These are phyloP conservation scores for Aspergillus taichungensis DNA, from an alignment of 495 filamentous ascomycete species.

Conservation along the genomic window DNA sequence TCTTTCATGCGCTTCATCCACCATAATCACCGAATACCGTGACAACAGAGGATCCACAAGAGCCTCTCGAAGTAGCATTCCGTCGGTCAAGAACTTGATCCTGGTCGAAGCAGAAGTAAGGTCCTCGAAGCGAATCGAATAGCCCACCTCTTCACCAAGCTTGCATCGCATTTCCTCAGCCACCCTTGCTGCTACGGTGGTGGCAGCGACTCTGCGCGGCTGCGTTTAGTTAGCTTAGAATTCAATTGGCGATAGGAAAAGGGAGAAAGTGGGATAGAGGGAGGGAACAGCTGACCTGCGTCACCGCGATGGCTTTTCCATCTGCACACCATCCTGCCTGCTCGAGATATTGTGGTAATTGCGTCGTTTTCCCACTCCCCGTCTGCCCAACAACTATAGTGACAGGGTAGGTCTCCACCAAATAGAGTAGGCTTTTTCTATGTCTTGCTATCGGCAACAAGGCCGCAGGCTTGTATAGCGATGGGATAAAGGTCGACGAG, in stretches of 20 bases:
- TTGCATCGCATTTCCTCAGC: slow-evolving; percentile 90
- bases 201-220: slow-evolving; percentile 89
- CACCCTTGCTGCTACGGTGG: slow-evolving; percentile 81
- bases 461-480: slow-evolving; percentile 67
- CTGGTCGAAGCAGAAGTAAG: slow-evolving; percentile 76
- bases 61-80: slow-evolving; percentile 86
- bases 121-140: slow-evolving; percentile 95
- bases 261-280: neutral
- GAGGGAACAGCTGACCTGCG: slow-evolving; percentile 57
- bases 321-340: slow-evolving; percentile 83
- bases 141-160: slow-evolving; percentile 90
- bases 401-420: slow-evolving; percentile 67
- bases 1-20: slow-evolving; percentile 96
- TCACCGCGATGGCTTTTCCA: slow-evolving; percentile 76
- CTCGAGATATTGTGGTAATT: slow-evolving; percentile 80
- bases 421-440: slow-evolving; percentile 62
- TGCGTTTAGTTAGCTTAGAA: slow-evolving; percentile 23
- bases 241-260: neutral
- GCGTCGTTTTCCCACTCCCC: slow-evolving; percentile 86
- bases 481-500: slow-evolving; percentile 58
- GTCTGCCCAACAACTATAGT: slow-evolving; percentile 84
- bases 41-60: slow-evolving; percentile 88
- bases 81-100: slow-evolving; percentile 97
- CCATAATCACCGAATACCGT: slow-evolving; percentile 95
- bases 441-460: slow-evolving; percentile 73